Conservation (phyloP, 345 rosid species). For the Moricandia moricandioides region DNA sequence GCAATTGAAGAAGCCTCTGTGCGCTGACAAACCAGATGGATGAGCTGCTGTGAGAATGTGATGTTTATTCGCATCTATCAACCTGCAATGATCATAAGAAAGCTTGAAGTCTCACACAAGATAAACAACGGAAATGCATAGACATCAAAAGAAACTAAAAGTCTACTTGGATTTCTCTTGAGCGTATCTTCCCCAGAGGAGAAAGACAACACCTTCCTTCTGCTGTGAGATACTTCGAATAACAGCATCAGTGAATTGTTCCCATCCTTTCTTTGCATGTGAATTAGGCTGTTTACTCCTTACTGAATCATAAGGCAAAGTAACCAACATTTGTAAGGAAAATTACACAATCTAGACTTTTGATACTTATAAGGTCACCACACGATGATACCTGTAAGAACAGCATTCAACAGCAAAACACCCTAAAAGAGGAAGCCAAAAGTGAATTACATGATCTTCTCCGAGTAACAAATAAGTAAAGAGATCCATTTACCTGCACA, state of each 20-base stretch:
- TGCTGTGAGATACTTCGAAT: constrained; percentile 71
- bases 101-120: neutral
- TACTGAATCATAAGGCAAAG: constrained; percentile 45
- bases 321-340: neutral
- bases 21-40: constrained; percentile 98
- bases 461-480: constrained; percentile 1
- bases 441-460: constrained; percentile 9
- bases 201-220: constrained; percentile 90
- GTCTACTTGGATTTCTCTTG: constrained; percentile 76
- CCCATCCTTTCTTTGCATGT: constrained; percentile 99
- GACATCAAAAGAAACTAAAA: neutral
- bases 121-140: constrained; percentile 12
- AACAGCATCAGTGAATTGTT: constrained; percentile 87
- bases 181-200: constrained; percentile 96
- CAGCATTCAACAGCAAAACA: constrained; percentile 82
- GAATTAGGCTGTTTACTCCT: constrained; percentile 86
- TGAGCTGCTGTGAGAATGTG: constrained; percentile 94
- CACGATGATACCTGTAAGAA: constrained; percentile 64
- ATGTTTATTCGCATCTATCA: constrained; percentile 83
- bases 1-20: constrained; percentile 96
- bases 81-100: constrained; percentile 44
- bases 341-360: neutral
- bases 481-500: constrained; percentile 52
- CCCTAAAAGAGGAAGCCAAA: constrained; percentile 49
- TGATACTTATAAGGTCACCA: neutral